A percentile compares a stretch with the other conserved stretches of the same genome.
Evolutionary conservation across 148 eudicot species (phyloP).

Genomic region (Rhododendron griersonianum): DNA sequence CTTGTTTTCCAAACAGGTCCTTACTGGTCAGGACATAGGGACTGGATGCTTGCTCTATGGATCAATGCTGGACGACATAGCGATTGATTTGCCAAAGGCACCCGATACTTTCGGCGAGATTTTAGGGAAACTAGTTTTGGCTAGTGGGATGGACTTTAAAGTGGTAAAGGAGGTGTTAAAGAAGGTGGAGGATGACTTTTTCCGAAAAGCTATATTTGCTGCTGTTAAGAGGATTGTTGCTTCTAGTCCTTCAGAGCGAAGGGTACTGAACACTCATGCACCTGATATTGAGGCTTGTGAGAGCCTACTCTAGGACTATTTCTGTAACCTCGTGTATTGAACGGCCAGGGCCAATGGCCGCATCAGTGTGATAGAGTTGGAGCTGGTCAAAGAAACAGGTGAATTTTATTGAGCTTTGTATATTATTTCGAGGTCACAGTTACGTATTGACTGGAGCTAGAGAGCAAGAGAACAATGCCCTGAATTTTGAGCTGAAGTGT

Average conservation of each 20-base stretch:
- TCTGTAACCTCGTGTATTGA: conserved; percentile 16
- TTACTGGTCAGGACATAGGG: conserved; percentile 43
- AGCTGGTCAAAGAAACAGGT: conserved; percentile 29
- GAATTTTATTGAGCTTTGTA: conserved; percentile 36
- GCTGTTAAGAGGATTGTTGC: conserved; percentile 36
- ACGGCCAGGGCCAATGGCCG: too few relatives aligned
- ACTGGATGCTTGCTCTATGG: conserved; percentile 66
- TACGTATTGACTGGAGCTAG: conserved; percentile 21
- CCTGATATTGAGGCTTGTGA: conserved; percentile 60
- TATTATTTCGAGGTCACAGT: conserved; percentile 34
- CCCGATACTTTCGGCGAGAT: conserved; percentile 81
- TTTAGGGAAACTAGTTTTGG: conserved; percentile 50
- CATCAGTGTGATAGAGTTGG: conserved; percentile 19
- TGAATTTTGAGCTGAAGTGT: conserved; percentile 42
- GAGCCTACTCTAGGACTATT: conserved; percentile 42
- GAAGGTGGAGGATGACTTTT: conserved; percentile 61
- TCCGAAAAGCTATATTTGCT: conserved; percentile 48
- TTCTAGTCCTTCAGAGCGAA: conserved; percentile 40
- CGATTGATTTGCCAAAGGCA: conserved; percentile 84
- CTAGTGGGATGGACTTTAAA: conserved; percentile 52
- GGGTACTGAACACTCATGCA: conserved; percentile 57
- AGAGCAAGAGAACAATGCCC: conserved; percentile 25
- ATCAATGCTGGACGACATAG: conserved; percentile 64
- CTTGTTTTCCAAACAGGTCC: conserved; percentile 49
- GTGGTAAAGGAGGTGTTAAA: conserved; percentile 47